Evolutionary conservation across 2,329 filamentous ascomycete genomes (phyloP).

Genomic region (Colletotrichum costaricense): DNA sequence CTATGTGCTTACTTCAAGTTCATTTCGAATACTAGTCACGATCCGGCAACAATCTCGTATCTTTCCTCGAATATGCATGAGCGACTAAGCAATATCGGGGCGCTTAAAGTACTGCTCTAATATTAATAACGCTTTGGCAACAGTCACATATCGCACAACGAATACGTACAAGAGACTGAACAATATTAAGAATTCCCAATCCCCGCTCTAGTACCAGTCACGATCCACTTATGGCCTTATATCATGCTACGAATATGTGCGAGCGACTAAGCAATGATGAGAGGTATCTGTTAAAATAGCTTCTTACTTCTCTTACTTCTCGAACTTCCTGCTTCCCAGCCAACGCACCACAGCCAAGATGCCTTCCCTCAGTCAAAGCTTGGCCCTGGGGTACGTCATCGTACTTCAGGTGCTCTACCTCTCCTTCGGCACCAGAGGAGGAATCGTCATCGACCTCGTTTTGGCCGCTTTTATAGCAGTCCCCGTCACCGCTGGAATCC

Average conservation of each 20-base stretch:
- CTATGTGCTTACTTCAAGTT: no score
- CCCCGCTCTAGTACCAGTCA: no score
- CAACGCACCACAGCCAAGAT: neutral
- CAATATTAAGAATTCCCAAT: no score
- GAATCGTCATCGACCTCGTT: neutral
- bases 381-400: neutral
- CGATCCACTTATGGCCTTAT: no score
- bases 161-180: no score
- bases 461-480: neutral
- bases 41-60: no score
- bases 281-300: neutral
- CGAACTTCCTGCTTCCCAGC: neutral
- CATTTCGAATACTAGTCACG: no score
- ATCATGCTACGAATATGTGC: neutral
- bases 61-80: no score
- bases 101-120: no score
- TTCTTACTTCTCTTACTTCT: neutral
- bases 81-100: no score
- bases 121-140: no score
- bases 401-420: neutral
- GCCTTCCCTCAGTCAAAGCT: neutral
- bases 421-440: neutral
- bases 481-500: conserved; percentile 72
- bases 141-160: no score
- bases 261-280: neutral